Percentiles rank a stretch among this genome's conserved stretches.
These are phyloP conservation scores for Colletotrichum sp. DNA, from an alignment of 2,329 filamentous ascomycete genomes.

Conservation along the genomic window DNA sequence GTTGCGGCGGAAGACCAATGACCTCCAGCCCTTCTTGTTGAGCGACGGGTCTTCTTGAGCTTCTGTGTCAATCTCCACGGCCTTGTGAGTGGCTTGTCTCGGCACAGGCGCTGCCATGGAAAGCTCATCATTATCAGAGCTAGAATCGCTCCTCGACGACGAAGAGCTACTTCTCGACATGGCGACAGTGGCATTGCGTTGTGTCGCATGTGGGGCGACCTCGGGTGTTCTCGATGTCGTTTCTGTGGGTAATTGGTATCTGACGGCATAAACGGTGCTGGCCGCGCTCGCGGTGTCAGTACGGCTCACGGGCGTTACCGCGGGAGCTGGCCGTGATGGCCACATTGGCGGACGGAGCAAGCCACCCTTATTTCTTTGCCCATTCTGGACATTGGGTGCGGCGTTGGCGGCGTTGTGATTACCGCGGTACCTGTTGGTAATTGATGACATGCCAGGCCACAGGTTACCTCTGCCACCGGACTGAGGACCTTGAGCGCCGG, in stretches of 20 bases:
- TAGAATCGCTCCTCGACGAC: neutral
- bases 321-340: conserved; percentile 60
- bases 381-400: conserved; percentile 15
- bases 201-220: neutral
- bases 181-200: neutral
- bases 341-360: conserved; percentile 56
- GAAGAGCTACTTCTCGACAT: conserved; percentile 3
- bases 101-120: conserved; percentile 18
- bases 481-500: conserved; percentile 21
- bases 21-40: conserved; percentile 30
- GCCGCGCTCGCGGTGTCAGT: conserved; percentile 68
- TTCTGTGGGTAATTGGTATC: conserved; percentile 64
- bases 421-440: conserved; percentile 40
- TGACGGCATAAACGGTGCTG: conserved; percentile 67
- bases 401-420: conserved; percentile 1
- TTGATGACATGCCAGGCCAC: conserved; percentile 46
- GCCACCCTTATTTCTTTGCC: conserved; percentile 32
- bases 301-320: conserved; percentile 62
- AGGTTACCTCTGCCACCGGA: conserved; percentile 33
- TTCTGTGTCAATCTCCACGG: conserved; percentile 29
- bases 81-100: conserved; percentile 6
- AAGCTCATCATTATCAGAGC: conserved; percentile 26
- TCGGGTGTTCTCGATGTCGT: conserved; percentile 32
- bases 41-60: conserved; percentile 23
- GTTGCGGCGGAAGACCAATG: conserved; percentile 33